These are phyloP conservation scores for Kwoniella europaea DNA, from an alignment of 768 basidiomycete species.

Conservation along the genomic window DNA sequence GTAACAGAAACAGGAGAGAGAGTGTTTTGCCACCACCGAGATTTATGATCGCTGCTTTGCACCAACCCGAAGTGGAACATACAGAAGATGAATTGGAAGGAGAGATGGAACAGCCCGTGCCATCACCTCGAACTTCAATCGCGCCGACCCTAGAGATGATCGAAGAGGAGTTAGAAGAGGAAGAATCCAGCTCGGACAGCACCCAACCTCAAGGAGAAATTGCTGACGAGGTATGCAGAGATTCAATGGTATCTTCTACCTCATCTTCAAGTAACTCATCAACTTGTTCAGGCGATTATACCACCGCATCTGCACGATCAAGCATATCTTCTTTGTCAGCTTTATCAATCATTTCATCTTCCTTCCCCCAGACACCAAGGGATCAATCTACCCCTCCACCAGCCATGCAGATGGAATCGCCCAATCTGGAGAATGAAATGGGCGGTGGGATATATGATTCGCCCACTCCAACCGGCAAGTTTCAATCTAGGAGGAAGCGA, in stretches of 20 bases:
- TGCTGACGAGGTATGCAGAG: not conserved
- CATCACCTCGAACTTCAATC: constrained; percentile 17
- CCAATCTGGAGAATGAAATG: not conserved
- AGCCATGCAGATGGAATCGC: not conserved
- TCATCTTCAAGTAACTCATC: constrained; percentile 1
- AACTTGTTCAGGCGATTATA: constrained; percentile 22
- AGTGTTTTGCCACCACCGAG: constrained; percentile 9
- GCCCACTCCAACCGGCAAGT: constrained; percentile 13
- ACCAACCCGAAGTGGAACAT: not conserved
- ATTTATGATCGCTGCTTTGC: constrained; percentile 20
- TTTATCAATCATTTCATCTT: constrained; percentile 33
- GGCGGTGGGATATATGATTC: constrained; percentile 1
- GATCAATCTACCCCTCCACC: constrained; percentile 4
- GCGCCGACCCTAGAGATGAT: constrained; percentile 26
- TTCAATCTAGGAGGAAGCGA: constrained; percentile 14
- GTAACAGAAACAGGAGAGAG: constrained; percentile 4
- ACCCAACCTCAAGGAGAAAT: not conserved
- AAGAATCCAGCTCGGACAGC: not conserved
- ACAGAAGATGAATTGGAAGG: constrained; percentile 8
- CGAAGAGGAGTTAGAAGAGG: constrained; percentile 23
- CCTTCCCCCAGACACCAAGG: constrained; percentile 34
- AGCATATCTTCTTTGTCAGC: constrained; percentile 32
- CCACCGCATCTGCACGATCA: constrained; percentile 37
- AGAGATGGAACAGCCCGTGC: not conserved
- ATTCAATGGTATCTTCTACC: not conserved